A percentile compares a stretch with the other conserved stretches of the same genome.
These are phyloP conservation scores for Rubia yunnanensis DNA, from an alignment of 257 asterid genomes.

Conservation along the genomic window DNA sequence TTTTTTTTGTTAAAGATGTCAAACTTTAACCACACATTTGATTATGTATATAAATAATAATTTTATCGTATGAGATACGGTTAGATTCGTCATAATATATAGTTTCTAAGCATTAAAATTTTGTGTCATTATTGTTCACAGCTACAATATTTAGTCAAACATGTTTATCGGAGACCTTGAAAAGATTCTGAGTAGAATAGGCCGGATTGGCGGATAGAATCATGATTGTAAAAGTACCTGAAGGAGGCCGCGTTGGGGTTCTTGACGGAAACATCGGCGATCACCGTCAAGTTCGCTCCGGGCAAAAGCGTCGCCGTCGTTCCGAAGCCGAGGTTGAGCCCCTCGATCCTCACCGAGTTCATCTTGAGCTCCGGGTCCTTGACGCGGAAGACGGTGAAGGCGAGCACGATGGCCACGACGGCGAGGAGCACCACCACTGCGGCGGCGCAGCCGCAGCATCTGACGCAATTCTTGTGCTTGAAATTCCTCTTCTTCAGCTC, in stretches of 20 bases:
- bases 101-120: too few species aligned
- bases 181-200: too few species aligned
- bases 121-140: too few species aligned
- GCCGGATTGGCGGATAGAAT: too few species aligned
- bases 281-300: neutral
- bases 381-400: constrained; percentile 33
- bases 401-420: constrained; percentile 21
- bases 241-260: neutral
- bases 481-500: constrained; percentile 7
- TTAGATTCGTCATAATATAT: too few species aligned
- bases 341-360: neutral
- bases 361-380: constrained; percentile 23
- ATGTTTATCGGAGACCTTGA: too few species aligned
- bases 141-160: too few species aligned
- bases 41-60: too few species aligned
- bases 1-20: too few species aligned
- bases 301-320: neutral
- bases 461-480: constrained; percentile 25
- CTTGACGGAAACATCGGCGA: neutral
- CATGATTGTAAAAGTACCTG: neutral
- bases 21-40: too few species aligned
- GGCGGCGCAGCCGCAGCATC: constrained; percentile 37
- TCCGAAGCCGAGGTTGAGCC: neutral
- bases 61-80: too few species aligned
- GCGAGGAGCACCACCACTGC: constrained; percentile 23